Evolutionary conservation across 129 eudicot species (phyloP).

Genomic region (Lactuca sativa): DNA sequence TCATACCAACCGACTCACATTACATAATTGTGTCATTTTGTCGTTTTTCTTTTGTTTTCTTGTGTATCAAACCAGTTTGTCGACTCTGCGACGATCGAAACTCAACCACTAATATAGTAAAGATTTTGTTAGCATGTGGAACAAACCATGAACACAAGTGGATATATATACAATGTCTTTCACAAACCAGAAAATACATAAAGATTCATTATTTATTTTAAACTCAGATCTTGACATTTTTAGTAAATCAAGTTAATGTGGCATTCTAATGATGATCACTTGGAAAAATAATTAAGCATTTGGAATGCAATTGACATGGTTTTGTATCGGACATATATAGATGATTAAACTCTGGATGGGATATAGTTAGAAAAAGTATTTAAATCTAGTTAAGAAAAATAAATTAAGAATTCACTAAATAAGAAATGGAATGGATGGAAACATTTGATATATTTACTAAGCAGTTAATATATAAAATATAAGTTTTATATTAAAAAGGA

Average conservation of each 20-base stretch:
- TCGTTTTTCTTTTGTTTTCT: no score
- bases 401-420: not conserved
- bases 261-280: not conserved
- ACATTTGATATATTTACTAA: not conserved
- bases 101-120: not conserved
- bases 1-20: no score
- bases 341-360: no score
- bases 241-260: not conserved
- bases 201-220: not conserved
- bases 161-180: no score
- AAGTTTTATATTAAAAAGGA: not conserved
- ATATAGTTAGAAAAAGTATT: no score
- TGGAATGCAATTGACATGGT: no score
- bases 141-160: no score
- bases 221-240: no score
- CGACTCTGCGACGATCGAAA: not conserved
- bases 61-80: not conserved
- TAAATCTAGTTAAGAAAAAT: no score
- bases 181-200: not conserved
- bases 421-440: not conserved
- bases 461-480: not conserved
- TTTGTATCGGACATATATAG: no score
- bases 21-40: no score
- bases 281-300: not conserved
- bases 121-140: no score